These are phyloP conservation scores for Cercophora sp. DNA, from an alignment of 495 filamentous ascomycete genomes.

Conservation along the genomic window DNA sequence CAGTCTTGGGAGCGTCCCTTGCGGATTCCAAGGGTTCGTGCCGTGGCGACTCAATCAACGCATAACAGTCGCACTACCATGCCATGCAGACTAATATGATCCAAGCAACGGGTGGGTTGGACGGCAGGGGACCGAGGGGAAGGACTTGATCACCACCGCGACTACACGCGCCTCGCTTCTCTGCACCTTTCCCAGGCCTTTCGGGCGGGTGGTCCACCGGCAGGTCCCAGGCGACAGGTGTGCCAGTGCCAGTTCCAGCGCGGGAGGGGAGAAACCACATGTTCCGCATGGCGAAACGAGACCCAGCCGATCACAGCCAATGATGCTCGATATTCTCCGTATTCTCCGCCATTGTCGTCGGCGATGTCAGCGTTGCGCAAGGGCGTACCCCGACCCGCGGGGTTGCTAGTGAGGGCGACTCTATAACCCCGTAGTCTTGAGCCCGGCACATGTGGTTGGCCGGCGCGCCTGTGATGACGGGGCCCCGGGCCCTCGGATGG, in stretches of 20 bases:
- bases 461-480: background rate
- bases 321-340: constrained; percentile 6
- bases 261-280: constrained; percentile 2
- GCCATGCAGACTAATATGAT: constrained; percentile 17
- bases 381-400: too few species aligned
- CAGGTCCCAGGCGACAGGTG: constrained; percentile 1
- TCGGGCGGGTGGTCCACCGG: background rate
- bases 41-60: constrained; percentile 17
- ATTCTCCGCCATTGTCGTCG: constrained; percentile 3
- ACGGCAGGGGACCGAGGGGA: constrained; percentile 6
- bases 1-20: constrained; percentile 2
- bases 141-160: constrained; percentile 5
- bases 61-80: constrained; percentile 15
- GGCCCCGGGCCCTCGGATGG: constrained; percentile 6
- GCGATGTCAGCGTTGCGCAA: background rate
- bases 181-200: background rate
- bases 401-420: background rate
- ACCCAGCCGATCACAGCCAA: background rate
- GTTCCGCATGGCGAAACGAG: constrained; percentile 8
- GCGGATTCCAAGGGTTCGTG: constrained; percentile 5
- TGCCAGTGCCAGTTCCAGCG: too few species aligned
- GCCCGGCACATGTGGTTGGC: constrained; percentile 5
- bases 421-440: background rate
- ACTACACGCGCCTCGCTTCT: background rate
- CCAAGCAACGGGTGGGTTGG: constrained; percentile 4